A percentile compares a stretch with the other conserved stretches of the same genome.
phyloP scores from a whole-genome alignment of 2,329 filamentous ascomycete species.

The Sarocladium oryzae region DNA sequence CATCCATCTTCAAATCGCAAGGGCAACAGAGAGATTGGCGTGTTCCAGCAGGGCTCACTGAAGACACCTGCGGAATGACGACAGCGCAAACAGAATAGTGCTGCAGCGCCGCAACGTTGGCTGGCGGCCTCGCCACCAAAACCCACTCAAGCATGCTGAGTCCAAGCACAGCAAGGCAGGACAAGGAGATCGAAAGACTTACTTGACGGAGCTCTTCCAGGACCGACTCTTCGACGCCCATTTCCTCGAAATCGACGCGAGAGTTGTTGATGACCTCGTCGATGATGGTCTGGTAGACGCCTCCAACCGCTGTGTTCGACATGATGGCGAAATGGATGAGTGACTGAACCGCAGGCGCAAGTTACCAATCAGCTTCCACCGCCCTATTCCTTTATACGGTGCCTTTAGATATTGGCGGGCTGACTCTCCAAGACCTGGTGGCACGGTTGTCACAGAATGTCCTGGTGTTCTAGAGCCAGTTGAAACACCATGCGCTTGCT shows the following conservation, averaged over 20 bases:
- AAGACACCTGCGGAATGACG: background rate
- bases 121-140: no score
- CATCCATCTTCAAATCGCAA: background rate
- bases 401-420: no score
- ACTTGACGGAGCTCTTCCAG: constrained; percentile 85
- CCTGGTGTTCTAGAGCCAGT: no score
- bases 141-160: no score
- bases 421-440: background rate
- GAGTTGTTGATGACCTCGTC: constrained; percentile 87
- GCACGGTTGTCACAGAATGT: background rate
- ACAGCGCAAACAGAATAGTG: no score
- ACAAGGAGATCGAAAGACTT: constrained; percentile 34
- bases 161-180: background rate
- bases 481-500: background rate
- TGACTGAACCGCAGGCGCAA: background rate
- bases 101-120: no score
- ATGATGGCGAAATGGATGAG: constrained; percentile 31
- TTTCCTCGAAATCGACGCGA: constrained; percentile 93
- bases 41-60: background rate
- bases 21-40: background rate
- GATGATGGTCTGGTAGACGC: constrained; percentile 73
- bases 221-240: constrained; percentile 80
- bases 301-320: constrained; percentile 59
- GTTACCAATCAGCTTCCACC: no score
- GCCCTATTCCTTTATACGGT: no score